Evolutionary conservation across 2,329 filamentous ascomycete genomes (phyloP).

Genomic region (Aspergillus sp.): DNA sequence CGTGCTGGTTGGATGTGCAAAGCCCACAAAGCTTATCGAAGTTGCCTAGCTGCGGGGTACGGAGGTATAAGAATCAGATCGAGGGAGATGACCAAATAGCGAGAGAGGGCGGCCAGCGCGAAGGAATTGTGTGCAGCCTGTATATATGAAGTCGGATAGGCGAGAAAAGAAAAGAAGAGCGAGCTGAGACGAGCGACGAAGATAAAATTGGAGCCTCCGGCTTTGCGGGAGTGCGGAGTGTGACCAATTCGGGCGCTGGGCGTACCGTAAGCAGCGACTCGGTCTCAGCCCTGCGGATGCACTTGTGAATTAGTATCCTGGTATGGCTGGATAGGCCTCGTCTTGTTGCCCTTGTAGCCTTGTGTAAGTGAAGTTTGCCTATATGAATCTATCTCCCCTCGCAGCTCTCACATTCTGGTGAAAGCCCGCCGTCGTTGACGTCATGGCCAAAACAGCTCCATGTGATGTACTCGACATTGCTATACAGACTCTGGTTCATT

Average conservation of each 20-base stretch:
- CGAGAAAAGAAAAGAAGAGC: slow-evolving; percentile 6
- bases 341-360: background rate
- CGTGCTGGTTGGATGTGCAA: background rate
- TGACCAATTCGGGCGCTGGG: slow-evolving; percentile 11
- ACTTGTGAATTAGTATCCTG: background rate
- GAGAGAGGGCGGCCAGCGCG: background rate
- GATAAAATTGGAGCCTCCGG: slow-evolving; percentile 16
- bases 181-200: slow-evolving; percentile 9
- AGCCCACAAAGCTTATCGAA: slow-evolving; percentile 7
- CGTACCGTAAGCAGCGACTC: background rate
- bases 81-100: background rate
- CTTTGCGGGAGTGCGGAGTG: slow-evolving; percentile 4
- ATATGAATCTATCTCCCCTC: background rate
- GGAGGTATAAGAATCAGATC: background rate
- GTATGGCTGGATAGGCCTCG: background rate
- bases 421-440: slow-evolving; percentile 4
- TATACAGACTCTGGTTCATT: background rate
- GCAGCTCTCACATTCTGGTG: background rate
- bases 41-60: slow-evolving; percentile 15
- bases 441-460: slow-evolving; percentile 4
- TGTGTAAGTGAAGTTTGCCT: background rate
- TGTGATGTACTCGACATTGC: background rate
- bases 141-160: background rate
- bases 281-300: background rate
- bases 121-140: background rate